Conservation (phyloP, 2,329 filamentous ascomycete genomes). For the Exutisphaerella laricina region DNA sequence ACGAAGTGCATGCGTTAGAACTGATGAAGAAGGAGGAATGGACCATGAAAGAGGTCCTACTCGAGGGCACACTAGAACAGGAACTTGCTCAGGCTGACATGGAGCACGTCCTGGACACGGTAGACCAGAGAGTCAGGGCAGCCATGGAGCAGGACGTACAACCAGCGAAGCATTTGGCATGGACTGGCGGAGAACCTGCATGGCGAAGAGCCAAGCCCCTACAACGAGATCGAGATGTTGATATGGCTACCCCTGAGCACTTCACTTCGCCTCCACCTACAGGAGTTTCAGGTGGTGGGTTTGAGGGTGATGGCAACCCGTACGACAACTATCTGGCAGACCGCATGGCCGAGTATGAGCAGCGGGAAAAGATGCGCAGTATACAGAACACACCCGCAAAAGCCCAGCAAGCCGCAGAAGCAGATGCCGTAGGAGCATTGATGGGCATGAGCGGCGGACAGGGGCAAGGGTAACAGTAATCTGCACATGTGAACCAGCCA, state of each 20-base stretch:
- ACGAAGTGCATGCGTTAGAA: slow-evolving; percentile 63
- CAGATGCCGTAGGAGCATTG: slow-evolving; percentile 27
- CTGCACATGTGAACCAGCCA: too few relatives aligned
- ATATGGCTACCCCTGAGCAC: slow-evolving; percentile 10
- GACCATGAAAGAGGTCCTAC: slow-evolving; percentile 70
- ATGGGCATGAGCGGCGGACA: slow-evolving; percentile 19
- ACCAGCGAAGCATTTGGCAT: slow-evolving; percentile 31
- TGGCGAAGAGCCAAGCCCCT: slow-evolving; percentile 16
- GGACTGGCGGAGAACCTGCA: slow-evolving; percentile 22
- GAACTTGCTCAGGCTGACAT: slow-evolving; percentile 50
- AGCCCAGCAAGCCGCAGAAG: slow-evolving; percentile 17
- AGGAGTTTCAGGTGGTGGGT: slow-evolving; percentile 27
- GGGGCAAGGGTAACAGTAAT: neutral
- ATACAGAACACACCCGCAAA: slow-evolving; percentile 26
- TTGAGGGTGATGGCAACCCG: slow-evolving; percentile 32
- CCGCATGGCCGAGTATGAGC: slow-evolving; percentile 27
- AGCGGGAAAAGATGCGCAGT: slow-evolving; percentile 23
- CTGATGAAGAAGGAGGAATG: slow-evolving; percentile 64
- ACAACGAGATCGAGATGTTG: slow-evolving; percentile 10
- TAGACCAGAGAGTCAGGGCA: slow-evolving; percentile 31
- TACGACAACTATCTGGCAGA: slow-evolving; percentile 32
- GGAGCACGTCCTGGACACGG: slow-evolving; percentile 32
- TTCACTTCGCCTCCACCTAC: slow-evolving; percentile 26
- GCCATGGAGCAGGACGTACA: slow-evolving; percentile 36
- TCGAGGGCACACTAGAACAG: slow-evolving; percentile 70